Percentiles rank a stretch among this genome's conserved stretches.
Evolutionary conservation across 345 rosid species (phyloP).

Genomic region (Lepidium africanum): DNA sequence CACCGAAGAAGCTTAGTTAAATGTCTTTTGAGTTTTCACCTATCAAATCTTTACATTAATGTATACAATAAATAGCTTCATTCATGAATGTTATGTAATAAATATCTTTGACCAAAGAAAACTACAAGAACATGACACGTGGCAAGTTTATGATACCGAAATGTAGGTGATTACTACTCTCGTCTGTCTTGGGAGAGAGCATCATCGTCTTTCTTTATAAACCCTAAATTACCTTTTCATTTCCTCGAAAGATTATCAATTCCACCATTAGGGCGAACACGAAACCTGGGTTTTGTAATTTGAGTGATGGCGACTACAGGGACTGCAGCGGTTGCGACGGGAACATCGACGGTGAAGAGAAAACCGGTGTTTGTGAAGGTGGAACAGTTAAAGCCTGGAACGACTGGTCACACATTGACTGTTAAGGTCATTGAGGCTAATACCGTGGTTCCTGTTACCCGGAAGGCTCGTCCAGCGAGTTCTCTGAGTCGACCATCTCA

Average conservation of each 20-base stretch:
- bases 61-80: background rate
- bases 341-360: conserved; percentile 35
- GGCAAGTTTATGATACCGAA: background rate
- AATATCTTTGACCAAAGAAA: background rate
- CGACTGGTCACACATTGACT: conserved; percentile 60
- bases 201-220: conserved; percentile 14
- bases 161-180: conserved; percentile 18
- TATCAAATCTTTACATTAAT: background rate
- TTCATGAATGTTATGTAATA: background rate
- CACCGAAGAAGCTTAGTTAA: conserved; percentile 6
- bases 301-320: conserved; percentile 26
- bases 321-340: conserved; percentile 23
- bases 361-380: conserved; percentile 65
- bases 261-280: conserved; percentile 13
- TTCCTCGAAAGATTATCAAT: background rate
- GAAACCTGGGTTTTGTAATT: background rate
- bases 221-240: conserved; percentile 9
- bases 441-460: conserved; percentile 32
- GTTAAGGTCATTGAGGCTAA: conserved; percentile 51
- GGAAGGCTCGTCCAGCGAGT: conserved; percentile 45
- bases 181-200: conserved; percentile 9
- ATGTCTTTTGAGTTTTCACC: background rate
- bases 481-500: conserved; percentile 43
- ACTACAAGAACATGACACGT: background rate
- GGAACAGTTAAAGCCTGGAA: conserved; percentile 62